Evolutionary conservation across 768 basidiomycete genomes (phyloP).

Genomic region (Suillus tomentosus): DNA sequence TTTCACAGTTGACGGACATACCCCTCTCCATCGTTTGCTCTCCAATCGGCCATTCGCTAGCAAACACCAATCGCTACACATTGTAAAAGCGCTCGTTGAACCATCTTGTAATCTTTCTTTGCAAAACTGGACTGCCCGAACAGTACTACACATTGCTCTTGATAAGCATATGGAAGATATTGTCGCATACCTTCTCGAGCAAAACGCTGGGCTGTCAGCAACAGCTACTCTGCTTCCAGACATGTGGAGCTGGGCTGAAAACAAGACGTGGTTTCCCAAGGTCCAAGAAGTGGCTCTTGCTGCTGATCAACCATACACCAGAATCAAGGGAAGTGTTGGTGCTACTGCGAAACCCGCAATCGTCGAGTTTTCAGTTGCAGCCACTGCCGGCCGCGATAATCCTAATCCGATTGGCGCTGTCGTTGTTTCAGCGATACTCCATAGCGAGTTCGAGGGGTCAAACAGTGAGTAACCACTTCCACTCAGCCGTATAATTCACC

Average conservation of each 20-base stretch:
- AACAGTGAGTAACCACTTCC: background rate
- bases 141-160: background rate
- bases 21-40: background rate
- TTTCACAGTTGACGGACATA: background rate
- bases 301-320: background rate
- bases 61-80: background rate
- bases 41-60: too few species aligned
- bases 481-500: background rate
- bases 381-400: background rate
- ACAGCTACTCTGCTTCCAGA: background rate
- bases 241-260: constrained; percentile 2
- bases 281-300: background rate
- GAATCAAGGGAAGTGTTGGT: background rate
- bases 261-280: background rate
- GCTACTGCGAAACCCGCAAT: background rate
- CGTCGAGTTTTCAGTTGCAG: background rate
- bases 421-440: background rate
- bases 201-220: background rate
- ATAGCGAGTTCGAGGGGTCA: background rate
- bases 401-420: background rate
- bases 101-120: background rate
- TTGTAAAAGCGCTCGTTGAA: background rate
- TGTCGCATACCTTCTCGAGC: background rate
- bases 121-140: background rate
- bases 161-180: background rate